Base-by-base conservation (phyloP, 2,329 filamentous ascomycete genomes). In the Talaromyces piceae region DNA sequence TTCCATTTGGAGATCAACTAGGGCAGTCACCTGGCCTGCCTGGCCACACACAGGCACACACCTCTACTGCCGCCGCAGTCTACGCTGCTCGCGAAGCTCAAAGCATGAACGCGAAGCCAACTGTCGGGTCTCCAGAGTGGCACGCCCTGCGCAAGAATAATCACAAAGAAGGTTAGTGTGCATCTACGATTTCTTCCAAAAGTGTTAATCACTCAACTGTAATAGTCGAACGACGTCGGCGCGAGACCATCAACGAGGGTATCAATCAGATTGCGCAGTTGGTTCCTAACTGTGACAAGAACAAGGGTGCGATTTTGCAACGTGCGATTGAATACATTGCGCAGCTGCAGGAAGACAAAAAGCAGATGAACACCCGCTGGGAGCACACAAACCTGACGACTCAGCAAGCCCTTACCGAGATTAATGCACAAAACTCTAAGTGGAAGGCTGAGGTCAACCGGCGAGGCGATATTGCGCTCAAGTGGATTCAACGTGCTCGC, bases 241-340 rank as follows among this genome's bases (percentile, higher is more conserved):
- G 93, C 57, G 93, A 98, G 72, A 96, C 93, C 0, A 98, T 98
- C 68, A 98, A 98, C 59, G 93, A 98, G 71, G 93, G 93, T 46
- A 98, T 98, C 61, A 97, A 96, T 64, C 93, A 97, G 70, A 81
- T 98, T 26, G 88, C 91, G 59, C 97, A 96, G 74, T 95, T 98
- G 58, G 93, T 98, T 0, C 93, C 93, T 0, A 90, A 90, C 12
- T 96, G 91, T 63, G 93, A 98, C 72, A 98, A 97, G 78, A 97
- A 98, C 76, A 98, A 98, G 72, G 93, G 93, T 0, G 94, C 90
- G 2, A 97, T 98, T 57, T 76, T 98, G 31, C 88, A 94, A 66
- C 88, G 91, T 28, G 90, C 93, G 0, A 91, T 96, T 8, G 84
- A 89, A 57, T 97, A 95, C 73, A 97, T 98, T 66, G 87, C 84